These are phyloP conservation scores for Dimocarpus longan DNA, from an alignment of 345 rosid genomes.

Conservation along the genomic window DNA sequence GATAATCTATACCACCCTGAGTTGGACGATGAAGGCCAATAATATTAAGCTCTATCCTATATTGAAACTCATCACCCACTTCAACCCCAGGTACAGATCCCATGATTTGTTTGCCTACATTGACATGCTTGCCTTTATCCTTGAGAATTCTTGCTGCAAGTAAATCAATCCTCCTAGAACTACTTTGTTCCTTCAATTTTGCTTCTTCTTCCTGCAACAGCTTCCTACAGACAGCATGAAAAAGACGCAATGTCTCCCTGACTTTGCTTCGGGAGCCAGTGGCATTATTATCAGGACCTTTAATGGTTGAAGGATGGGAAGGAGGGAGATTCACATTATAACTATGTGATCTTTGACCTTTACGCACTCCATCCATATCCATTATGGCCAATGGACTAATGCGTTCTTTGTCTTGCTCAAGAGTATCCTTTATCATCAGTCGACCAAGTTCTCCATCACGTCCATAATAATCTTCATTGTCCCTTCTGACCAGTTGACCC, in stretches of 20 bases:
- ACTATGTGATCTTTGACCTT: conserved; percentile 22
- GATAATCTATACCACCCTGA: conserved; percentile 79
- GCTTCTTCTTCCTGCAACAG: conserved; percentile 78
- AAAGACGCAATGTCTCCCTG: conserved; percentile 75
- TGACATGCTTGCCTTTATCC: conserved; percentile 46
- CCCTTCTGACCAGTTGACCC: conserved; percentile 2
- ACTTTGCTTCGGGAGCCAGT: conserved; percentile 58
- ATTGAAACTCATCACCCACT: conserved; percentile 84
- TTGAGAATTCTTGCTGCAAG: conserved; percentile 65
- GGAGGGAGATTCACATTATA: conserved; percentile 58
- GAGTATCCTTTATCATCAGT: background rate
- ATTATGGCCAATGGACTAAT: background rate
- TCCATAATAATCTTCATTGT: conserved; percentile 3
- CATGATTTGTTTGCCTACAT: conserved; percentile 44
- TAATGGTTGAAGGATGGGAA: conserved; percentile 27
- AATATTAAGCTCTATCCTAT: conserved; percentile 68
- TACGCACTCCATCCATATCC: conserved; percentile 16
- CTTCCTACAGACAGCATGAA: conserved; percentile 67
- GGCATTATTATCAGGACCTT: conserved; percentile 28
- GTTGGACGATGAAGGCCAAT: conserved; percentile 72
- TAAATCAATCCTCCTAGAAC: conserved; percentile 53
- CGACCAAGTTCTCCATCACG: conserved; percentile 4
- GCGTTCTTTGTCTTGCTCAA: background rate
- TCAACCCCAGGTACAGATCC: conserved; percentile 84
- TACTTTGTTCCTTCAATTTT: conserved; percentile 32